Percentiles rank a stretch among this genome's conserved stretches.
phyloP scores from a whole-genome alignment of 257 asterid species.

The Cinchona pubescens region DNA sequence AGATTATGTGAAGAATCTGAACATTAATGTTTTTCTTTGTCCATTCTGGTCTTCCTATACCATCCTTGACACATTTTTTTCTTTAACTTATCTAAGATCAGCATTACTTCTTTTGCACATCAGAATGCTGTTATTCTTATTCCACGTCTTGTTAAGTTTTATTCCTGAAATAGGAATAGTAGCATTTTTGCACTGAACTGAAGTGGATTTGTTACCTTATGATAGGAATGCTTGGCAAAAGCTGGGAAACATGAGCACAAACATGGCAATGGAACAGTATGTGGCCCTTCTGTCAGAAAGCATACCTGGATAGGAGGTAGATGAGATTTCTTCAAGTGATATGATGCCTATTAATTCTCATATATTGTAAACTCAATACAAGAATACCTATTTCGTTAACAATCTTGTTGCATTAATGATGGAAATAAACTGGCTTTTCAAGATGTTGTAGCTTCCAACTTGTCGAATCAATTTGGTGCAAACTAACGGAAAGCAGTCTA shows the following conservation, averaged over 20 bases:
- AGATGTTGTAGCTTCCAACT: not conserved
- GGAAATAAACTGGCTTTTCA: not conserved
- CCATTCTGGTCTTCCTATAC: not conserved
- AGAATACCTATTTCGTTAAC: not conserved
- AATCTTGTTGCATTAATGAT: not conserved
- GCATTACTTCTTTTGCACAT: too few relatives aligned
- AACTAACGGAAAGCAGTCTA: not conserved
- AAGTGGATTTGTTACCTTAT: not conserved
- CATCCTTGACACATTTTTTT: not conserved
- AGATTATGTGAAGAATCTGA: not conserved
- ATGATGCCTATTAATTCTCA: not conserved
- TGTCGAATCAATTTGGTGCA: not conserved
- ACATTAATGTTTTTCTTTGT: not conserved
- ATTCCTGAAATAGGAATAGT: not conserved
- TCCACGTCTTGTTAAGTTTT: not conserved
- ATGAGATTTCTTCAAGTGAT: slow-evolving; percentile 2
- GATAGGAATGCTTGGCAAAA: slow-evolving; percentile 66
- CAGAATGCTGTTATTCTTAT: not conserved
- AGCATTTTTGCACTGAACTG: not conserved
- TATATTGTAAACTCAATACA: not conserved
- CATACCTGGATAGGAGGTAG: slow-evolving; percentile 51
- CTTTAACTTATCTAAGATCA: not conserved
- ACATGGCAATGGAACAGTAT: slow-evolving; percentile 66
- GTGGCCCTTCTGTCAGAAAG: slow-evolving; percentile 37
- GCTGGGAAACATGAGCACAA: slow-evolving; percentile 50